Evolutionary conservation across 306 rosid genomes (phyloP).

Genomic region (Medicago truncatula): DNA sequence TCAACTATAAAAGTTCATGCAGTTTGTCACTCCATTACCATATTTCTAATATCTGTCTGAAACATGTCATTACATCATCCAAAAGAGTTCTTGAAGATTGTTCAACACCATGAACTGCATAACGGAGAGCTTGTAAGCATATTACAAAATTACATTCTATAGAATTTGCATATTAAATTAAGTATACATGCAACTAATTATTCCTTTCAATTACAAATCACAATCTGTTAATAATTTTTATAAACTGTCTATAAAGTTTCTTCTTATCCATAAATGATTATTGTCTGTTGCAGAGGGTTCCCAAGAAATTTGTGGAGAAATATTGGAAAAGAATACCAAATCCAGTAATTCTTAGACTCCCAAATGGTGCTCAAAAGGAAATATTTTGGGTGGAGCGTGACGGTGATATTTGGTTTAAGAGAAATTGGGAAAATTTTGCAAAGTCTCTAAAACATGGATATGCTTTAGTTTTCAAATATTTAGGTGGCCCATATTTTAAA

Average conservation of each 20-base stretch:
- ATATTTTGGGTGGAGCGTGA: not conserved
- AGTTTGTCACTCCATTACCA: not conserved
- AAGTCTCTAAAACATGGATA: not conserved
- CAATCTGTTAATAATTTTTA: too few relatives aligned
- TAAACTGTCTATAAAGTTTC: too few relatives aligned
- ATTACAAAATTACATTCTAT: too few relatives aligned
- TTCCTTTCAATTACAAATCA: too few relatives aligned
- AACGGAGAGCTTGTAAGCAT: not conserved
- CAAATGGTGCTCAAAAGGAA: not conserved
- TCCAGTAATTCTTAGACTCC: not conserved
- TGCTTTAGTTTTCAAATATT: not conserved
- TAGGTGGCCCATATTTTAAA: not conserved
- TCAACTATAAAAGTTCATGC: not conserved
- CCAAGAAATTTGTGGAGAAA: not conserved
- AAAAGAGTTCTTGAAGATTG: not conserved
- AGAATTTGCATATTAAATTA: too few relatives aligned
- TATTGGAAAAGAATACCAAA: not conserved
- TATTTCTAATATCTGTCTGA: not conserved
- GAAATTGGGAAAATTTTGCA: not conserved
- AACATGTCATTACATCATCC: not conserved
- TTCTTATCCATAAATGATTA: too few relatives aligned
- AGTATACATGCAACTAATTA: too few relatives aligned
- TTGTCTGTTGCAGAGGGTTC: not conserved
- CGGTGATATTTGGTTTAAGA: not conserved
- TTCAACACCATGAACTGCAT: not conserved